phyloP scores from a whole-genome alignment of 2,329 filamentous ascomycete genomes.

The Xylariomycetidae sp. region DNA sequence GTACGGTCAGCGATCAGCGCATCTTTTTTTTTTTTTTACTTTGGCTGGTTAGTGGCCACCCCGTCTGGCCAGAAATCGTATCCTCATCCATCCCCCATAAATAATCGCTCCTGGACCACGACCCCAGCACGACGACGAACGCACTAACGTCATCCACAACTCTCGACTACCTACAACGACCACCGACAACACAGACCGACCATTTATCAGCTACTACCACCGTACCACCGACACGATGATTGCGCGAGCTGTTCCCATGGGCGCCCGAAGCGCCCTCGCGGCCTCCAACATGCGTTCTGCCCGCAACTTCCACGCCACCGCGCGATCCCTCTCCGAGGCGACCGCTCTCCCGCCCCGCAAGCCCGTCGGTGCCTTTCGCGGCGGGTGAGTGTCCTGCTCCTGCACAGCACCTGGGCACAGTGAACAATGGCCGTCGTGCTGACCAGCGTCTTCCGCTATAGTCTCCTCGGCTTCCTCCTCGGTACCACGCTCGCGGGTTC shows the following conservation, averaged over 20 bases:
- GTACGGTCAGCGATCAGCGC: too few relatives aligned
- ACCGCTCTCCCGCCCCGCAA: slow-evolving; percentile 48
- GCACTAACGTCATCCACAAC: too few relatives aligned
- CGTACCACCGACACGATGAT: slow-evolving; percentile 32
- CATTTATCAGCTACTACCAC: too few relatives aligned
- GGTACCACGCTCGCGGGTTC: slow-evolving; percentile 74
- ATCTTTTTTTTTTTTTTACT: too few relatives aligned
- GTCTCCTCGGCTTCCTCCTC: slow-evolving; percentile 85
- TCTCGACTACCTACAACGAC: too few relatives aligned
- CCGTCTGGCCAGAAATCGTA: too few relatives aligned
- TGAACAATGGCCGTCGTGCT: slow-evolving; percentile 1
- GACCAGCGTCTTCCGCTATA: slow-evolving; percentile 35
- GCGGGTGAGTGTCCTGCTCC: slow-evolving; percentile 48
- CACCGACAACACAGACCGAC: too few relatives aligned
- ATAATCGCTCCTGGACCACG: too few relatives aligned
- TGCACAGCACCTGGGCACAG: too few relatives aligned
- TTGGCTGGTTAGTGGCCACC: too few relatives aligned
- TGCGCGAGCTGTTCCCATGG: slow-evolving; percentile 37
- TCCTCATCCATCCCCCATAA: too few relatives aligned
- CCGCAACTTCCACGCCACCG: slow-evolving; percentile 46
- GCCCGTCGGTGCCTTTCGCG: slow-evolving; percentile 55
- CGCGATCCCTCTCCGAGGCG: slow-evolving; percentile 35
- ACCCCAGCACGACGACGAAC: too few relatives aligned
- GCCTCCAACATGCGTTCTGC: slow-evolving; percentile 11
- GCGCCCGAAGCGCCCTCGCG: slow-evolving; percentile 31